These are phyloP conservation scores for Hypoxylon crocopeplum DNA, from an alignment of 495 filamentous ascomycete species.

Conservation along the genomic window DNA sequence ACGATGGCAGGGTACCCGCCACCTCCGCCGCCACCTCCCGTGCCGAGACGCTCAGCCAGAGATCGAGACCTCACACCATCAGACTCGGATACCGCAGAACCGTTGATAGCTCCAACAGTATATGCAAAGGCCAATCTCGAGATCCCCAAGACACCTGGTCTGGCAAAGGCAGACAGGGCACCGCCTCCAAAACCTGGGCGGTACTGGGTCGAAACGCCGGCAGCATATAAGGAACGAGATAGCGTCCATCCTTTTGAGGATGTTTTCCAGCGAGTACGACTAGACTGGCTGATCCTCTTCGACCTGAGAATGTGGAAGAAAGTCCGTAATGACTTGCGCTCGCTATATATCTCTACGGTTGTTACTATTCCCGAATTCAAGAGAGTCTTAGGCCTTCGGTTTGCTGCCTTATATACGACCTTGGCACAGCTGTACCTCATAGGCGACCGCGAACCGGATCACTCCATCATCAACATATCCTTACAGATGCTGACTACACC, in stretches of 20 bases:
- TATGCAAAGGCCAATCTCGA: constrained; percentile 62
- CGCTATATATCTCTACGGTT: constrained; percentile 95
- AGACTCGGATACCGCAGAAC: constrained; percentile 66
- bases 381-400: constrained; percentile 88
- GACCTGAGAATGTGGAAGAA: constrained; percentile 97
- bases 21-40: constrained; percentile 65
- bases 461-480: constrained; percentile 97
- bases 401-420: constrained; percentile 91
- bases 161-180: constrained; percentile 39
- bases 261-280: constrained; percentile 81
- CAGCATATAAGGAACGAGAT: constrained; percentile 63
- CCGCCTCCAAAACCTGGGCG: constrained; percentile 61
- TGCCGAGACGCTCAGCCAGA: constrained; percentile 45
- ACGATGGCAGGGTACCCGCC: constrained; percentile 72
- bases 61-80: constrained; percentile 64
- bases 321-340: constrained; percentile 84
- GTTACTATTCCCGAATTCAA: constrained; percentile 96
- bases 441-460: constrained; percentile 94
- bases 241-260: constrained; percentile 78
- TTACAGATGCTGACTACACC: constrained; percentile 96
- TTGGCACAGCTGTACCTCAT: constrained; percentile 95
- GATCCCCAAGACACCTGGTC: constrained; percentile 63
- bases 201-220: constrained; percentile 87
- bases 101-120: constrained; percentile 61
- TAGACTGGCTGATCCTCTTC: constrained; percentile 97